Percentiles rank a stretch among this genome's conserved stretches.
These are phyloP conservation scores for Starmerella bombi DNA, from an alignment of 805 yeast species.

Conservation along the genomic window DNA sequence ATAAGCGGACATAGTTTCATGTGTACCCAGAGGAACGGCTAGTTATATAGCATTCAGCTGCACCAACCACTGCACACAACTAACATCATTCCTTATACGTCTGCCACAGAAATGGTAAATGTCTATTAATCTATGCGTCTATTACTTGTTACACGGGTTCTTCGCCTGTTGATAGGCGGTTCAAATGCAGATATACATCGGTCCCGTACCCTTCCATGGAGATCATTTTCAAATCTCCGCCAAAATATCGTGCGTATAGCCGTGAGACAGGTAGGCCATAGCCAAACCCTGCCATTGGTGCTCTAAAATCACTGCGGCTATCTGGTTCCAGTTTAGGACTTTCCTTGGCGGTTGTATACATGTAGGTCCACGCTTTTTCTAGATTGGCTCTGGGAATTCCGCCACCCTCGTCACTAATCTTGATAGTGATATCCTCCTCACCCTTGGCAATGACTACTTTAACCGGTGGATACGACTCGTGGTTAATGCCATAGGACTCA, in stretches of 20 bases:
- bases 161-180: constrained; percentile 56
- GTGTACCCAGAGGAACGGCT: no score
- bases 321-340: constrained; percentile 54
- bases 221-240: constrained; percentile 76
- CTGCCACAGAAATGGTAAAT: no score
- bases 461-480: constrained; percentile 65
- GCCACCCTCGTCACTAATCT: constrained; percentile 87
- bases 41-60: no score
- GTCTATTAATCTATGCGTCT: no score
- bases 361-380: constrained; percentile 80
- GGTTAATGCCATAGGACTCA: constrained; percentile 57
- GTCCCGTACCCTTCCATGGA: constrained; percentile 94
- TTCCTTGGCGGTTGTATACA: constrained; percentile 74
- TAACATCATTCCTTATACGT: no score
- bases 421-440: constrained; percentile 77
- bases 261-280: constrained; percentile 81
- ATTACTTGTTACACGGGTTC: constrained; percentile 39
- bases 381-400: constrained; percentile 77
- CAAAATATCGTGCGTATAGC: constrained; percentile 76
- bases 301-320: constrained; percentile 53
- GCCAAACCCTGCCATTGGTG: constrained; percentile 92
- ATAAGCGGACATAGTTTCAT: no score
- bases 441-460: constrained; percentile 83
- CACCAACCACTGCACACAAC: no score
- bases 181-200: constrained; percentile 77